A percentile compares a stretch with the other conserved stretches of the same genome.
phyloP scores from a whole-genome alignment of 2,329 filamentous ascomycete species.

The Calonectria honghensis region DNA sequence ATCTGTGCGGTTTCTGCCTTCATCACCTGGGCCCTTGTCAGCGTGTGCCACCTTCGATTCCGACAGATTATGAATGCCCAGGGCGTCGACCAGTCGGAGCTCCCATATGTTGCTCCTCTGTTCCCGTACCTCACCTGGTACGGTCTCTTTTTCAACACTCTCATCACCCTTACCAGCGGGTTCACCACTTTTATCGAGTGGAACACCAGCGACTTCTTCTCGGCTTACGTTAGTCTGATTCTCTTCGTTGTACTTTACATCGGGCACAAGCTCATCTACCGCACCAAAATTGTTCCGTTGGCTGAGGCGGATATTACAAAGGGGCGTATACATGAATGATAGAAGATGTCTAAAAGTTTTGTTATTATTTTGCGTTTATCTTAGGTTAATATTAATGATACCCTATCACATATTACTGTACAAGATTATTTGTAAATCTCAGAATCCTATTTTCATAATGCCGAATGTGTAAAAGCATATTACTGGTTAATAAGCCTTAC shows the following conservation, averaged over 20 bases:
- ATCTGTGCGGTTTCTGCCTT: conserved; percentile 81
- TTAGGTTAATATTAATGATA: conserved; percentile 53
- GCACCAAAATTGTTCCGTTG: conserved; percentile 62
- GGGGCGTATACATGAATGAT: conserved; percentile 48
- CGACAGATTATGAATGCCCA: conserved; percentile 75
- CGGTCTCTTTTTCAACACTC: conserved; percentile 78
- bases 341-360: conserved; percentile 39
- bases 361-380: conserved; percentile 42
- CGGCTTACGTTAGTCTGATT: conserved; percentile 78
- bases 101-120: conserved; percentile 77
- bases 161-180: conserved; percentile 81
- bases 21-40: conserved; percentile 82
- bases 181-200: conserved; percentile 81
- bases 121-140: conserved; percentile 81
- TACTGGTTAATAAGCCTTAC: no score
- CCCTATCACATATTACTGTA: conserved; percentile 39
- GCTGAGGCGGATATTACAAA: conserved; percentile 60
- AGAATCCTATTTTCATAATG: neutral
- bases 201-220: conserved; percentile 77
- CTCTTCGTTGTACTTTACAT: conserved; percentile 76
- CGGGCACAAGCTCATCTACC: conserved; percentile 74
- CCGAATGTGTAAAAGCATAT: neutral
- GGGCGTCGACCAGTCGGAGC: conserved; percentile 72
- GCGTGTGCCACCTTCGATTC: conserved; percentile 78
- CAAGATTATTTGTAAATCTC: neutral